These are phyloP conservation scores for Filobasidium wieringae DNA, from an alignment of 768 basidiomycete species.

Conservation along the genomic window DNA sequence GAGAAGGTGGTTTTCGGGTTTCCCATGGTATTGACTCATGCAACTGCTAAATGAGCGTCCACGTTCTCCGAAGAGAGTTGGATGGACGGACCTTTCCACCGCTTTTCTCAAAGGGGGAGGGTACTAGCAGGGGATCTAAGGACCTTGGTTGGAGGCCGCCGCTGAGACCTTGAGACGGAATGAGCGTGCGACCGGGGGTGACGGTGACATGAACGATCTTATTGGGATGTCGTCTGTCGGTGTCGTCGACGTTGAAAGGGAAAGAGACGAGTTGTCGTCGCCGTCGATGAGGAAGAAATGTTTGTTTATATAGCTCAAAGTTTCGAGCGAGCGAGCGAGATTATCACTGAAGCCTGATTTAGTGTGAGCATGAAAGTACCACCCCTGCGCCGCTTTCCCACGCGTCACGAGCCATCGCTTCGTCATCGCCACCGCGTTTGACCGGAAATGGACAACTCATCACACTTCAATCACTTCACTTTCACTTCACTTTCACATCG, in stretches of 20 bases:
- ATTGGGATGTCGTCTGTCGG: not conserved
- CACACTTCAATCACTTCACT: not conserved
- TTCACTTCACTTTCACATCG: not conserved
- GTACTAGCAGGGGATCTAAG: conserved; percentile 18
- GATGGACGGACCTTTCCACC: not conserved
- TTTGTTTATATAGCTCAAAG: too few species aligned
- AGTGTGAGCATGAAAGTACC: not conserved
- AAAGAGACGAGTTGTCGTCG: not conserved
- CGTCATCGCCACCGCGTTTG: not conserved
- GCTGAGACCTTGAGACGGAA: not conserved
- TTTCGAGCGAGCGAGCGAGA: too few species aligned
- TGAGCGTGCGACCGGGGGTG: not conserved
- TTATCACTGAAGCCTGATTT: not conserved
- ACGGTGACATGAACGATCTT: not conserved
- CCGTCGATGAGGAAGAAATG: not conserved
- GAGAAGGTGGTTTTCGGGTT: not conserved
- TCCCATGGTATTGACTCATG: conserved; percentile 1
- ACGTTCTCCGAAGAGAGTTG: not conserved
- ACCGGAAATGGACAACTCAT: conserved; percentile 1
- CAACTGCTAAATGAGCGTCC: not conserved
- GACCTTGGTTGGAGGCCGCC: conserved; percentile 12
- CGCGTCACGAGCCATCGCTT: not conserved
- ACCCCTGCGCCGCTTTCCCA: not conserved
- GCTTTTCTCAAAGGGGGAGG: not conserved
- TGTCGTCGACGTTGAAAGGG: not conserved